Evolutionary conservation across 2,329 filamentous ascomycete genomes (phyloP), one percentile per base, ranked within the genome.

Genomic region (Colletotrichum ledebouriae): DNA sequence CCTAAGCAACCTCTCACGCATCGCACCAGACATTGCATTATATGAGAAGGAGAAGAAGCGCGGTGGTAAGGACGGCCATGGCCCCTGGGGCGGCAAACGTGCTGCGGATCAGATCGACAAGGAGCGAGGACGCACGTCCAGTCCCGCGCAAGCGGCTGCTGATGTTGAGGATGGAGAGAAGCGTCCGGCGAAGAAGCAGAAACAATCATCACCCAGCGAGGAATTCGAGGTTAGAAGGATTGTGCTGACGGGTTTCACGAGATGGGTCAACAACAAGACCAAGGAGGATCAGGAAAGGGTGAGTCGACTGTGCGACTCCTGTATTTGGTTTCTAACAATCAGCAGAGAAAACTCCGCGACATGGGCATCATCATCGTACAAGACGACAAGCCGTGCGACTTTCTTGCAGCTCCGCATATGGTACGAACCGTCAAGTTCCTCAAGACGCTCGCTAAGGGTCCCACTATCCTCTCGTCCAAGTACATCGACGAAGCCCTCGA

Each of bases 1-100:
- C 12, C 82, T 91, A n/a, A 88, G 90, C 39, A 90, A 88, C 71
- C 81, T 98, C 7, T 93, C 96, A 61, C 87, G 88, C 41, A 84
- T 95, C 65, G 94, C 93, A 1, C 87, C 91, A 0, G 96, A 99
- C 75, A 94, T 98, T 75, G 91, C 91, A 2, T 83, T 97, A 37
- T 99, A 96, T 75, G 92, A 98, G 75, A 97, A 96, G 76, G 96
- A 99, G 80, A 94, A 88, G 83, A 98, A 97, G 81, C 89, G 96
- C 20, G 33, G 52, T 13, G 75, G 76, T 70, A 88, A 85, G 71
- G 79, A 82, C 57, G 83, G 76, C 3, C 78, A 79, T 34, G 81
- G 80, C 2, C 83, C 85, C 0, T 91, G 88, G 84, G 89, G 89
- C 25, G 89, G 89, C 22, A 90, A 89, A 74, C 83, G 88, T 57